Evolutionary conservation across 2,329 filamentous ascomycete species (phyloP), one percentile per base, ranked within the genome.

Genomic region (Cylindrodendrum hubeiense): DNA sequence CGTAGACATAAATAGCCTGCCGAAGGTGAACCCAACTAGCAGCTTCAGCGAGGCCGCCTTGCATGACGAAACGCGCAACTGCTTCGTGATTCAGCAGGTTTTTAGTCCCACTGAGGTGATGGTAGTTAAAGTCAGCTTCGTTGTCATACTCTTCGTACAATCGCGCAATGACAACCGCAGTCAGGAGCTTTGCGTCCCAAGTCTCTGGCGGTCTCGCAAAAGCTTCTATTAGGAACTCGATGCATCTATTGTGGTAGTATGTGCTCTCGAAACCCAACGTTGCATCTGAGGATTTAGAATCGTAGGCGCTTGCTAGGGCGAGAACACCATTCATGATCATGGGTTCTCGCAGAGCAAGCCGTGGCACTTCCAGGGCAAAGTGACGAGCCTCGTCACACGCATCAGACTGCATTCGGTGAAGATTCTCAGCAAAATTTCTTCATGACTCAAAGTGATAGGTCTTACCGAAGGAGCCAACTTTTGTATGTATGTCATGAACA

Each of bases 321-420:
- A 85, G 76, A 0, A 86, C 79, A 2, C 83, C 83, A 61, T 85
- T 82, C 8, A 82, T 68, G 2, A 86, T 79, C 71, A 85, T 81
- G 0, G 82, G 82, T 17, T 83, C 80, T 37, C 81, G 77, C 4
- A 84, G 74, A 15, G 84, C 83, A 4, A 83, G 78, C 37, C 80
- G 80, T 3, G 84, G 82, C 2, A 85, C 82, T 54, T 84, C 82
- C 7, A 80, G 80, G 4, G 77, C 79, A 60, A 86, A 86, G 55
- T 81, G 78, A 2, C 69, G 68, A 21, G 69, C 69, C 28, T 73
- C 71, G n/a, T 73, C 67, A 19, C 67, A 65, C n/a, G 53, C 58
- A 26, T 66, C 63, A 4, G 63, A 62, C 63, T 19, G 26, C 8
- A 8, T 4, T 65, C 22, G 17, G 12, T 10, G 17, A 19, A n/a